Base-by-base conservation (phyloP, 1,284 basidiomycete genomes). In the Inonotus hispidus region DNA sequence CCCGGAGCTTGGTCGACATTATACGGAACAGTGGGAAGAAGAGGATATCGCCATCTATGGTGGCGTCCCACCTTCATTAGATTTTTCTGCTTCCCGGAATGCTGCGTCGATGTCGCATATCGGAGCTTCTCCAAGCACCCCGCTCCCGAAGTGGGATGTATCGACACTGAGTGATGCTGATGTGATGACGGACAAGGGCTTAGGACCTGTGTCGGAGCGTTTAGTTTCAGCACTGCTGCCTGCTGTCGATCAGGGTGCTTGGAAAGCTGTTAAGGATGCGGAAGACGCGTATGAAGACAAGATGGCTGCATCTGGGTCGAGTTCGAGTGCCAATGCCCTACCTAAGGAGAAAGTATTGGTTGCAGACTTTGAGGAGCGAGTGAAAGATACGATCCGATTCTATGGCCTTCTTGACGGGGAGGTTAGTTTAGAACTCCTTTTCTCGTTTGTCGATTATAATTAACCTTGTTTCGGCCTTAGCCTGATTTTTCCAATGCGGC, bases 11-110 rank as follows among this genome's bases (percentile, higher is more conserved):
- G 96, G 95, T 6, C 79, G 87, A 65, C 94, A 95, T 74, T 98
- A 97, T 70, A 79, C 84, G 27, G 90, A 95, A 58, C 78, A 88
- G 1, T 98, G 95, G 95, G 93, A 94, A 64, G 93, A 96, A 65
- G 88, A 94, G 70, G 95, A 98, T 71, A 79, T 79, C 5, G 79
- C 80, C 6, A 64, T 77, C n/a, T 79, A 79, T 61, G 77, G 78
- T 38, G 71, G 69, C 2, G 74, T 79, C 25, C 68, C 80, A 7
- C 75, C 78, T 7, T 73, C 74, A 3, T 76, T 79, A 21, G 69
- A 71, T 38, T 69, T 72, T 29, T 67, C 66, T 57, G 71, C 64
- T 66, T 74, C 65, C 68, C 69, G 71, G 68, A 65, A 65, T 59
- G 66, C 63, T 63, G 68, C 57, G 64, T 68, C 47, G 72, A 38